A percentile compares a stretch with the other conserved stretches of the same genome.
Conservation (phyloP, 2,329 filamentous ascomycete species). For the Trichophyton benhamiae region DNA sequence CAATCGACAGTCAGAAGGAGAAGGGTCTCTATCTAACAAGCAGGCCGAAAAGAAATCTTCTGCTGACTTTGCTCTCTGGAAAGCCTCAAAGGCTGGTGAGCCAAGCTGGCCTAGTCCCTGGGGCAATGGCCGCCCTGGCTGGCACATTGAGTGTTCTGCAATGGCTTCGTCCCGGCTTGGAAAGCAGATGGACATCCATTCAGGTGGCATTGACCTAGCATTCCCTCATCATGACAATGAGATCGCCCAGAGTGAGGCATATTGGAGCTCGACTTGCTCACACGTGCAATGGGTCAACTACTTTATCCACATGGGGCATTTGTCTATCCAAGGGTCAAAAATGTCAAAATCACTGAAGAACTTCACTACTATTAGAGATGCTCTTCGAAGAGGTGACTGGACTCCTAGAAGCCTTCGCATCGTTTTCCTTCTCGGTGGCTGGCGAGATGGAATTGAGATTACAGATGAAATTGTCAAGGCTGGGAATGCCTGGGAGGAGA, state of each 20-base stretch:
- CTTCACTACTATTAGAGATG: constrained; percentile 84
- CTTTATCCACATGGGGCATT: constrained; percentile 89
- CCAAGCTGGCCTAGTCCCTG: constrained; percentile 80
- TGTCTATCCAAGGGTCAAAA: constrained; percentile 79
- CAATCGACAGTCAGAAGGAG: constrained; percentile 73
- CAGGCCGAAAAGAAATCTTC: constrained; percentile 57
- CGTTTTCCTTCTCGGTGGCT: constrained; percentile 74
- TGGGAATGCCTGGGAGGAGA: constrained; percentile 67
- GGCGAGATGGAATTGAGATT: constrained; percentile 87
- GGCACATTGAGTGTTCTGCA: constrained; percentile 94
- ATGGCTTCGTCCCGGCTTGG: constrained; percentile 90
- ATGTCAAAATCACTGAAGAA: constrained; percentile 97
- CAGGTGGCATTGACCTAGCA: constrained; percentile 77
- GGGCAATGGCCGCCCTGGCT: constrained; percentile 79
- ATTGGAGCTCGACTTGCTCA: constrained; percentile 44
- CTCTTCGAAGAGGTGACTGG: constrained; percentile 56
- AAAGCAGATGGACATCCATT: constrained; percentile 79
- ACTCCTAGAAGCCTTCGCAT: constrained; percentile 70
- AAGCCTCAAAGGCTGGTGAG: constrained; percentile 81
- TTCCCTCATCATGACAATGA: constrained; percentile 94
- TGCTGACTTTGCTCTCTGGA: constrained; percentile 89
- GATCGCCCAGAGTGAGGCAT: constrained; percentile 80
- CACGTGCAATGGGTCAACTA: constrained; percentile 78
- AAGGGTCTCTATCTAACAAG: constrained; percentile 59
- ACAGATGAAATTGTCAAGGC: constrained; percentile 67